These are phyloP conservation scores for Hemisphaericaspora nanyangensis DNA, from an alignment of 805 yeast genomes.

Conservation along the genomic window DNA sequence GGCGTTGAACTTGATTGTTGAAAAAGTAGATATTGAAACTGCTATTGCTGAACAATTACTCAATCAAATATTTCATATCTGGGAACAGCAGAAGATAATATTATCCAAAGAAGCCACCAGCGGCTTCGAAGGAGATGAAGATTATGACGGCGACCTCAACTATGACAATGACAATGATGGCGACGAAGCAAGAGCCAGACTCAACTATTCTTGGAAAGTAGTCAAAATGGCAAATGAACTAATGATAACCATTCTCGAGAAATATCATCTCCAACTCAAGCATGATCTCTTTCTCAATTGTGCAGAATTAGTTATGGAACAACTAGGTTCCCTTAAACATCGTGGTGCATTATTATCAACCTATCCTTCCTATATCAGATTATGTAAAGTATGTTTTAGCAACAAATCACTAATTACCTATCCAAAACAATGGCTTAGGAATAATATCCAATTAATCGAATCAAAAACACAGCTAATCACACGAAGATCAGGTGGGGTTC, in stretches of 20 bases:
- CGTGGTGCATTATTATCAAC: constrained; percentile 91
- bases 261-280: not conserved
- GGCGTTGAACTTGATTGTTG: constrained; percentile 44
- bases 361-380: constrained; percentile 70
- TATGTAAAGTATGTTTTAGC: constrained; percentile 54
- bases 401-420: constrained; percentile 23
- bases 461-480: constrained; percentile 68
- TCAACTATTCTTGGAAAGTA: constrained; percentile 79
- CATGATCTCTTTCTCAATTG: constrained; percentile 10
- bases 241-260: constrained; percentile 41
- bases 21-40: not conserved
- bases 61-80: constrained; percentile 21
- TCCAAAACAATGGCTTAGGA: constrained; percentile 57
- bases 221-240: constrained; percentile 69
- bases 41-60: constrained; percentile 13
- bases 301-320: constrained; percentile 59
- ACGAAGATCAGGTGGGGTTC: constrained; percentile 90
- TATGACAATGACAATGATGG: constrained; percentile 37
- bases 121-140: not conserved
- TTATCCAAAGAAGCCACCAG: constrained; percentile 55
- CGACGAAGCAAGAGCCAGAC: constrained; percentile 39
- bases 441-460: constrained; percentile 50
- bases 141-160: constrained; percentile 29
- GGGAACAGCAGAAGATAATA: constrained; percentile 46
- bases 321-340: constrained; percentile 73